A percentile compares a stretch with the other conserved stretches of the same genome.
Evolutionary conservation across 768 basidiomycete genomes (phyloP).

Genomic region (Agaricus bisporus): DNA sequence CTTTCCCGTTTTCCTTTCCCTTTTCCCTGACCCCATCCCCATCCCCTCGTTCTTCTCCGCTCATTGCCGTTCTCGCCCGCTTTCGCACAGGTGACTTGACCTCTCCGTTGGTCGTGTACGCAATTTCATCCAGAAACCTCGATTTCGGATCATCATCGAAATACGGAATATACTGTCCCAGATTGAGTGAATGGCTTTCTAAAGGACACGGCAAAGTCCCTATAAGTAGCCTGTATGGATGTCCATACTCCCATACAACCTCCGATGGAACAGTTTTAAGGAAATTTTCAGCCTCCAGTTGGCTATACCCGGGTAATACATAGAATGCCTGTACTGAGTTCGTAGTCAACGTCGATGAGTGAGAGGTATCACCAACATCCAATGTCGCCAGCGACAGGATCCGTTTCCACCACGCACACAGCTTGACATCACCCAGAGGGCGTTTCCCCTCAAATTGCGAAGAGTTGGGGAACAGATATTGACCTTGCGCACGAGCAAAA

Average conservation of each 20-base stretch:
- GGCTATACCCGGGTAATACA: constrained; percentile 63
- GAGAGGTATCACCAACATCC: constrained; percentile 25
- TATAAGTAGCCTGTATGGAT: constrained; percentile 61
- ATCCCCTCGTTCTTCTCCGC: constrained; percentile 17
- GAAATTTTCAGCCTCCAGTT: constrained; percentile 59
- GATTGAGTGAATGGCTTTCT: constrained; percentile 27
- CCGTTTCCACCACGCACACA: constrained; percentile 93
- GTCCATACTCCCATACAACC: constrained; percentile 65
- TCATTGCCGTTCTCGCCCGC: constrained; percentile 36
- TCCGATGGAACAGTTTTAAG: constrained; percentile 33
- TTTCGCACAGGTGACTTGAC: constrained; percentile 61
- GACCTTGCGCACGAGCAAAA: constrained; percentile 84
- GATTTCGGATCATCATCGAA: constrained; percentile 98
- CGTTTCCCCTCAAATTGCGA: constrained; percentile 61
- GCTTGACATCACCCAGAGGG: constrained; percentile 67
- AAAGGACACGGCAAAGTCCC: constrained; percentile 41
- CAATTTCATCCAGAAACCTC: constrained; percentile 89
- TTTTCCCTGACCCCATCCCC: neutral
- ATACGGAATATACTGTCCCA: constrained; percentile 78
- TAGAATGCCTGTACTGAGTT: constrained; percentile 37
- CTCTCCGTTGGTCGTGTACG: constrained; percentile 58
- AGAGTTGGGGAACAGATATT: constrained; percentile 94
- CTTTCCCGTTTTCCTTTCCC: constrained; percentile 17
- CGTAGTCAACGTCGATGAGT: neutral
- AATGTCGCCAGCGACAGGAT: constrained; percentile 53